Evolutionary conservation across 2,329 filamentous ascomycete species (phyloP).

Genomic region (Nannizziopsis arthrosporioides): DNA sequence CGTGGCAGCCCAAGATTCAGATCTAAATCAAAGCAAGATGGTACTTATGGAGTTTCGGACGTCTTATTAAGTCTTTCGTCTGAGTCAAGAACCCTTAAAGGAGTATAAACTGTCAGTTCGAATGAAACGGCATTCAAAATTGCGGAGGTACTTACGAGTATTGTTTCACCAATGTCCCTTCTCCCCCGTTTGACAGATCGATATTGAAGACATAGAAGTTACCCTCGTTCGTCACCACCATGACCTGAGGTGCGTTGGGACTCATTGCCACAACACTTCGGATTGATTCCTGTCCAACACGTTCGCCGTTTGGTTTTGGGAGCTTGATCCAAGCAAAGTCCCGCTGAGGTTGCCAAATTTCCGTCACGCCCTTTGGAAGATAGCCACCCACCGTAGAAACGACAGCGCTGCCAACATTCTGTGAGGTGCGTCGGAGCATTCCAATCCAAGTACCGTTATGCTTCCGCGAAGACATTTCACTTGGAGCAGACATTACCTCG

Average conservation of each 20-base stretch:
- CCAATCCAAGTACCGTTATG: slow-evolving; percentile 71
- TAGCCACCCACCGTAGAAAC: slow-evolving; percentile 85
- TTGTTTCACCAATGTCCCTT: slow-evolving; percentile 81
- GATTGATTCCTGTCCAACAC: slow-evolving; percentile 43
- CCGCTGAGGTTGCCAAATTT: slow-evolving; percentile 91
- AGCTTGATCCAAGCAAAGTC: slow-evolving; percentile 97
- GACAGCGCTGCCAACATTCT: slow-evolving; percentile 80
- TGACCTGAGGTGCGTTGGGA: slow-evolving; percentile 84
- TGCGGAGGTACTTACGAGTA: slow-evolving; percentile 65
- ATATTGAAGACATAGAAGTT: slow-evolving; percentile 92
- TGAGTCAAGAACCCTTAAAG: slow-evolving; percentile 33
- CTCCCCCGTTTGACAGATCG: slow-evolving; percentile 85
- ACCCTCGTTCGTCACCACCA: slow-evolving; percentile 95
- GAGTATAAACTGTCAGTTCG: slow-evolving; percentile 11
- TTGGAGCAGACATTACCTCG: slow-evolving; percentile 18
- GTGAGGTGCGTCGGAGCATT: slow-evolving; percentile 85
- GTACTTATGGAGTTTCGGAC: too few species aligned
- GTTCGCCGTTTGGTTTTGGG: slow-evolving; percentile 46
- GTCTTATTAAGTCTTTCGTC: slow-evolving; percentile 30
- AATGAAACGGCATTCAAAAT: slow-evolving; percentile 3
- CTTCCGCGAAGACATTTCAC: slow-evolving; percentile 32
- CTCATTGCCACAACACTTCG: slow-evolving; percentile 96
- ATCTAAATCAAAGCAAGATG: too few species aligned
- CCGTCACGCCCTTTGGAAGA: slow-evolving; percentile 80
- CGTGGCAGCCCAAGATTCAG: background rate